Evolutionary conservation across 495 filamentous ascomycete species (phyloP).

Genomic region (Hyaloscypha finlandica): DNA sequence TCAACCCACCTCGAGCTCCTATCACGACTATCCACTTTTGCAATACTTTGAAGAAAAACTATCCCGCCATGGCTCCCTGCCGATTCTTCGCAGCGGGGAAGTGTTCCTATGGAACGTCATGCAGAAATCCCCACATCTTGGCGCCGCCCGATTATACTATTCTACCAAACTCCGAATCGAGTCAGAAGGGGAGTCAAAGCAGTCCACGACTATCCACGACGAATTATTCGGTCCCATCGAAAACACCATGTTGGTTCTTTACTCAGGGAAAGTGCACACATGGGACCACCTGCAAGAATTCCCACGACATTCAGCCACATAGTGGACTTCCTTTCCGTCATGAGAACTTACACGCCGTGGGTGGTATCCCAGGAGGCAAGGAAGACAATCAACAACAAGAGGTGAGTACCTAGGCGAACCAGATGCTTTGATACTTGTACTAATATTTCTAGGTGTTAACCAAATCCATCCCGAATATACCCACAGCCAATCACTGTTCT

Average conservation of each 20-base stretch:
- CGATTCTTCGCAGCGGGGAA: slow-evolving; percentile 15
- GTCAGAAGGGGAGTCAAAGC: neutral
- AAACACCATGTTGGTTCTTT: neutral
- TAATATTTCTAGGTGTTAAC: neutral
- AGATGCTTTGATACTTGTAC: neutral
- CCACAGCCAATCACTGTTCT: neutral
- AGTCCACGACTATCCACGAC: neutral
- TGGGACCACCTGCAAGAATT: slow-evolving; percentile 5
- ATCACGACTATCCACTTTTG: too few relatives aligned
- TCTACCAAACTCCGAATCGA: neutral
- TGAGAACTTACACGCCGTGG: neutral
- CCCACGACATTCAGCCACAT: neutral
- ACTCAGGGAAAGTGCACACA: slow-evolving; percentile 7
- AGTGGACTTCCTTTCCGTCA: neutral
- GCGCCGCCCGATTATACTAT: too few relatives aligned
- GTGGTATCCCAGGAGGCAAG: too few relatives aligned
- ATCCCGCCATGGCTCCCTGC: slow-evolving; percentile 12
- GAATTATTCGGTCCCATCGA: neutral
- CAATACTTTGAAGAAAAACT: too few relatives aligned
- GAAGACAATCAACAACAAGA: neutral
- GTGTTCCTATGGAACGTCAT: slow-evolving; percentile 14
- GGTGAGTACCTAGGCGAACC: neutral
- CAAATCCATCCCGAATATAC: neutral
- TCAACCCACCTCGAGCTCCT: too few relatives aligned
- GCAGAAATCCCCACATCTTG: slow-evolving; percentile 12